phyloP scores from a whole-genome alignment of 2,329 filamentous ascomycete genomes.

The Bipolaris cookei region DNA sequence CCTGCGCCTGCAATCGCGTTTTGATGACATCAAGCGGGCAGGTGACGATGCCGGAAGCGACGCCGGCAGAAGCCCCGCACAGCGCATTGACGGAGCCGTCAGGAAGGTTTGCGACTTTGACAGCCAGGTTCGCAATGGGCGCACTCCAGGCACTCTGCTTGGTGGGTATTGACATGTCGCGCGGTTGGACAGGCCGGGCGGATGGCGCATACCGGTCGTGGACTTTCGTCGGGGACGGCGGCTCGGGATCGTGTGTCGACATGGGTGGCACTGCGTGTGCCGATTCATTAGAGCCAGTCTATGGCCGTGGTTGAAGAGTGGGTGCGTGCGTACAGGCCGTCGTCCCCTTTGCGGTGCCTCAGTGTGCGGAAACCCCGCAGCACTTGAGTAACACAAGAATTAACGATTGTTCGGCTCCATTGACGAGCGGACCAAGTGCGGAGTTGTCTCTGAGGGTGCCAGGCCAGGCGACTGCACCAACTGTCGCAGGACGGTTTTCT shows the following conservation, averaged over 20 bases:
- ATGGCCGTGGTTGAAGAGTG: background rate
- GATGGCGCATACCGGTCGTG: conserved; percentile 45
- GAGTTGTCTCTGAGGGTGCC: background rate
- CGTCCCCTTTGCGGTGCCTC: conserved; percentile 48
- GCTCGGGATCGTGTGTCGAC: conserved; percentile 45
- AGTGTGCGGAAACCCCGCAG: conserved; percentile 54
- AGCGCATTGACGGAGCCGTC: conserved; percentile 75
- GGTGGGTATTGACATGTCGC: conserved; percentile 28
- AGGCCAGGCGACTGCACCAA: background rate
- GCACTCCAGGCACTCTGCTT: conserved; percentile 27
- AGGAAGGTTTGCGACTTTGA: conserved; percentile 57
- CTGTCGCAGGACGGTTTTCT: background rate
- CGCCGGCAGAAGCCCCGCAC: conserved; percentile 85
- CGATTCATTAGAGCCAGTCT: conserved; percentile 28
- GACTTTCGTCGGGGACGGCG: conserved; percentile 45
- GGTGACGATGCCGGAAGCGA: conserved; percentile 91
- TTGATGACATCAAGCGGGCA: conserved; percentile 99
- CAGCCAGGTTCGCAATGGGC: conserved; percentile 46
- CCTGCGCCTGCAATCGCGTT: conserved; percentile 95
- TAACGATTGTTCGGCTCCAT: conserved; percentile 53
- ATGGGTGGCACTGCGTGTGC: conserved; percentile 42
- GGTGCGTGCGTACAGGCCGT: conserved; percentile 44
- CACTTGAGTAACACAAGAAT: conserved; percentile 50
- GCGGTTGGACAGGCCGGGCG: conserved; percentile 19
- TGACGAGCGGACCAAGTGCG: conserved; percentile 34